These are phyloP conservation scores for Kwoniella shivajii DNA, from an alignment of 1,284 basidiomycete species.

Conservation along the genomic window DNA sequence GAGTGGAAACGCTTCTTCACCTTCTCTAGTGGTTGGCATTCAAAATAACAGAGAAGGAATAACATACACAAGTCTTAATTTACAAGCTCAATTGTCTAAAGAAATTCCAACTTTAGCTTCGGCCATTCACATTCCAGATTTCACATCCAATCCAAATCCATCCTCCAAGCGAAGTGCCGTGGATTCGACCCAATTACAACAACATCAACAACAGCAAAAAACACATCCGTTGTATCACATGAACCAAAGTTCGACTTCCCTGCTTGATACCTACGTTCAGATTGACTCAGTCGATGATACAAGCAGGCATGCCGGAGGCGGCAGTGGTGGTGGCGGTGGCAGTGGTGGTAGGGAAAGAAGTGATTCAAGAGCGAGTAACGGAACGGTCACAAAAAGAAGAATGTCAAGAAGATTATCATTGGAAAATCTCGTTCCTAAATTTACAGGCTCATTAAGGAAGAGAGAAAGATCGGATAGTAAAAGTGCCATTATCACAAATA, in stretches of 20 bases:
- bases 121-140: constrained; percentile 21
- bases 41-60: not conserved
- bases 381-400: constrained; percentile 1
- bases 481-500: not conserved
- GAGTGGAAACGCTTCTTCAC: not conserved
- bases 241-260: not conserved
- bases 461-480: constrained; percentile 6
- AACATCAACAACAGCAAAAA: not conserved
- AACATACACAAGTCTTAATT: constrained; percentile 5
- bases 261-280: constrained; percentile 1
- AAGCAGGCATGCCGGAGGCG: not conserved
- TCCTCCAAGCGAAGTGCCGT: too few relatives aligned
- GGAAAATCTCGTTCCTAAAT: constrained; percentile 14
- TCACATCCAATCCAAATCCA: not conserved
- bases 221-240: constrained; percentile 3
- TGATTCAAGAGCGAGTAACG: constrained; percentile 1
- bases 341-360: constrained; percentile 1
- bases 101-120: constrained; percentile 26
- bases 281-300: not conserved
- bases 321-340: not conserved
- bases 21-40: not conserved
- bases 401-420: constrained; percentile 11
- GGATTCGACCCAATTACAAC: too few relatives aligned
- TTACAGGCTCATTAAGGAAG: constrained; percentile 15
- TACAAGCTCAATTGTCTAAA: constrained; percentile 12